A percentile compares a stretch with the other conserved stretches of the same genome.
phyloP scores from a whole-genome alignment of 495 filamentous ascomycete genomes.

The Daldinia vernicosa region DNA sequence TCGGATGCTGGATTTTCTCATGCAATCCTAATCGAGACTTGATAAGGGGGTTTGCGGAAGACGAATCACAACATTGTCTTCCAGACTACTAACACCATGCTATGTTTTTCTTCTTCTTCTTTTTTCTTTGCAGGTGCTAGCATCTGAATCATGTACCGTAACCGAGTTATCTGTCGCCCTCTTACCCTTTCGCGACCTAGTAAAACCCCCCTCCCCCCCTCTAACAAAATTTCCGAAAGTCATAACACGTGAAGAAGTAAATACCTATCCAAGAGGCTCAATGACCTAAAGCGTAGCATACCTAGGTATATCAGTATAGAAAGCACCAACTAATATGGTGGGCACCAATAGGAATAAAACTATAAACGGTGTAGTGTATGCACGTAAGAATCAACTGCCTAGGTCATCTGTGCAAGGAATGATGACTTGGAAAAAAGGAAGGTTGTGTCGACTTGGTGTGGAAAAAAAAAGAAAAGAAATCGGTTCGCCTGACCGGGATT shows the following conservation, averaged over 20 bases:
- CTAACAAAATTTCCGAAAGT: neutral
- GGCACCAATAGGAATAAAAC: conserved; percentile 33
- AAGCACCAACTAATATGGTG: conserved; percentile 7
- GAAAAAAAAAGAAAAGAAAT: conserved; percentile 17
- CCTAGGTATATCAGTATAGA: conserved; percentile 4
- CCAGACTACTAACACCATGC: neutral
- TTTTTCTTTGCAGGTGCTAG: neutral
- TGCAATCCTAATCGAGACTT: conserved; percentile 22
- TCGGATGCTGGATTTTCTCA: conserved; percentile 14
- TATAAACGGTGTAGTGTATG: conserved; percentile 22
- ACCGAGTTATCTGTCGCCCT: neutral
- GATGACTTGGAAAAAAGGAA: conserved; percentile 32
- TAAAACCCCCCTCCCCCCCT: too few relatives aligned
- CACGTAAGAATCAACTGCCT: conserved; percentile 34
- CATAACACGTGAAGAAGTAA: neutral
- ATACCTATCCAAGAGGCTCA: conserved; percentile 12
- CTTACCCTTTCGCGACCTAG: neutral
- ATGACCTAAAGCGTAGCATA: conserved; percentile 5
- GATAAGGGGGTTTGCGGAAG: conserved; percentile 17
- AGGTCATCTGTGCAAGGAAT: conserved; percentile 20
- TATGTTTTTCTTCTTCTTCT: too few relatives aligned
- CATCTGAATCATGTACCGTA: neutral
- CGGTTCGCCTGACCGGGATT: conserved; percentile 36
- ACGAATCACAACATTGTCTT: conserved; percentile 7
- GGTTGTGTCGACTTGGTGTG: conserved; percentile 38